Evolutionary conservation across 164 flowering plant species (phyloP), one percentile per base, ranked within the genome.

Genomic region (Kingdonia uniflora): DNA sequence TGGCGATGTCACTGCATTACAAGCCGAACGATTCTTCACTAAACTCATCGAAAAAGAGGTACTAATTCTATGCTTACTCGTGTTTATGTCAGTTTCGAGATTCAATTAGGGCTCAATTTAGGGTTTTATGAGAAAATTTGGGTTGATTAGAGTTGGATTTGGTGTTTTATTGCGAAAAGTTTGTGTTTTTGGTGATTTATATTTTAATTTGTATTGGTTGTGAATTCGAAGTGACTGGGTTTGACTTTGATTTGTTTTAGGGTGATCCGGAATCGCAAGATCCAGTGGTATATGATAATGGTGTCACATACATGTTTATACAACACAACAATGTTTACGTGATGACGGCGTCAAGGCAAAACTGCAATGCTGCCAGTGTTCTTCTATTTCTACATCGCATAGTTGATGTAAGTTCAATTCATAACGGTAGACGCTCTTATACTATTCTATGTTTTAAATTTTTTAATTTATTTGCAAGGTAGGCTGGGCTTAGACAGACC

Each of bases 31-130:
- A 37, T 85, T 85, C 79, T 91, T 91, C 84, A 68, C 90, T 57
- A 91, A 85, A 74, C 85, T 87, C 71, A 83, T 87, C 59, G 97
- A 91, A 63, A 91, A 91, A 64, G 96, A 87, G 83, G 96, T 87
- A 14, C 8, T 3, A 3, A 1, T 52, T 43, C 11, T 26, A 16
- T 13, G 19, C 25, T 24, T 56, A 19, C 22, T 29, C n/a, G n/a
- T n/a, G n/a, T n/a, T n/a, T n/a, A n/a, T n/a, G n/a, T n/a, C n/a
- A n/a, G n/a, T n/a, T n/a, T n/a, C n/a, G n/a, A n/a, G n/a, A n/a
- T n/a, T n/a, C n/a, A n/a, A n/a, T n/a, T n/a, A n/a, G n/a, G n/a
- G n/a, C 23, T 11, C 10, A 16, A n/a, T 33, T 33, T 45, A 2
- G 52, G 24, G 16, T 33, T 49, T 58, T 14, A 2, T 15, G 29